Base-by-base conservation (phyloP, 31 red algal species). In the Endocladia muricata region DNA sequence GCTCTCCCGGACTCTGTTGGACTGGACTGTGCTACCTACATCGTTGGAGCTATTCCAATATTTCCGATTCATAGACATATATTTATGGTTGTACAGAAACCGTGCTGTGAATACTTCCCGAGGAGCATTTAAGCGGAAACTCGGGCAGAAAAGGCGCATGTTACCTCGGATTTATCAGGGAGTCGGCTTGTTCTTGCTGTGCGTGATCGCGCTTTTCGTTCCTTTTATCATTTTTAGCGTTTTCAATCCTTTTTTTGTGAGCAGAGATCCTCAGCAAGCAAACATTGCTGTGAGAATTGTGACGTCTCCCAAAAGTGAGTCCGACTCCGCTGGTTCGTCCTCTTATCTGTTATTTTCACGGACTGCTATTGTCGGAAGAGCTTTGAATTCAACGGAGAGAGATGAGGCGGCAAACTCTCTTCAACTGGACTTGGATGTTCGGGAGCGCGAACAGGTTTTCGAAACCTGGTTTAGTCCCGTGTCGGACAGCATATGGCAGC, bases 141-240 rank as follows among this genome's bases (percentile, higher is more conserved):
- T 91, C 11, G 87, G 87, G 21, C 61, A 91, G 41, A 76, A 75
- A 54, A 37, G 78, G 44, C 41, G 55, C 15, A 56, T 78, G 19
- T 36, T 84, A 43, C 73, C 75, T n/a, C 79, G 81, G 11, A 64
- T 91, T 41, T 91, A 76, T 41, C 81, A 84, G 37, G 87, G 87
- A 65, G 40, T 74, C 38, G 73, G 79, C 26, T 37, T 91, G n/a
- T 74, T 83, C 37, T 26, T 83, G 17, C 65, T 91, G 2, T 78
- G 72, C 52, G 79, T 74, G 26, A 73, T 91, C 28, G 52, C 81
- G 31, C 79, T 91, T 41, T 91, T 82, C 37, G 63, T 91, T n/a
- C 87, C 87, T 2, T 91, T 91, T 25, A 73, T 91, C 21, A 65
- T 91, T n/a, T 91, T 91, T 56, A 82, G 76, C 38, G 39, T 76